phyloP scores from a whole-genome alignment of 192 early-diverging fungal genomes.

The Linnemannia zychae region DNA sequence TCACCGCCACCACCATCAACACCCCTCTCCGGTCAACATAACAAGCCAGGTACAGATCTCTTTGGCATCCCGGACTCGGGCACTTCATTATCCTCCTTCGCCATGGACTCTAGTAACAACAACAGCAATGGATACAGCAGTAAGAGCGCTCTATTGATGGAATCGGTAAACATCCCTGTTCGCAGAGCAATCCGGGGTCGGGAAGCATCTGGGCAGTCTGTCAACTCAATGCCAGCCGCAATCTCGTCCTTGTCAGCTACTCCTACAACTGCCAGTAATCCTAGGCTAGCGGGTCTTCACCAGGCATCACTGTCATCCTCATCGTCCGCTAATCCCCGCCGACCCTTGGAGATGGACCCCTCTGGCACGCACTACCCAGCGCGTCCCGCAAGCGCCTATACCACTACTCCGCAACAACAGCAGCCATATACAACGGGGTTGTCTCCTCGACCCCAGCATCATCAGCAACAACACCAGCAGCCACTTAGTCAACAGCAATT shows the following conservation, averaged over 20 bases:
- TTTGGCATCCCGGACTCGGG: background rate
- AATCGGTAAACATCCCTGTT: background rate
- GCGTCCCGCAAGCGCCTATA: background rate
- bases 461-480: conserved; percentile 13
- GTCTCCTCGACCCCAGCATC: conserved; percentile 2
- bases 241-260: background rate
- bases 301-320: background rate
- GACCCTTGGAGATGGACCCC: background rate
- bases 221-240: conserved; percentile 46
- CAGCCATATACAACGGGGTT: background rate
- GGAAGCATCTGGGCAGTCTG: conserved; percentile 7
- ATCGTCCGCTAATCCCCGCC: background rate
- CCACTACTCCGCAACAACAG: background rate
- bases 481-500: background rate
- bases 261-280: background rate
- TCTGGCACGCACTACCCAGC: background rate
- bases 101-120: background rate
- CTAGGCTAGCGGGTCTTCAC: background rate
- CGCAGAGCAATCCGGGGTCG: conserved; percentile 43
- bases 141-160: conserved; percentile 2
- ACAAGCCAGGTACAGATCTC: background rate
- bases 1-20: background rate
- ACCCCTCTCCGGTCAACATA: background rate
- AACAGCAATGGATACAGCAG: background rate
- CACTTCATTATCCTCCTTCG: background rate